A percentile compares a stretch with the other conserved stretches of the same genome.
phyloP scores from a whole-genome alignment of 1,284 basidiomycete species.

The Cutaneotrichosporon cavernicola region DNA sequence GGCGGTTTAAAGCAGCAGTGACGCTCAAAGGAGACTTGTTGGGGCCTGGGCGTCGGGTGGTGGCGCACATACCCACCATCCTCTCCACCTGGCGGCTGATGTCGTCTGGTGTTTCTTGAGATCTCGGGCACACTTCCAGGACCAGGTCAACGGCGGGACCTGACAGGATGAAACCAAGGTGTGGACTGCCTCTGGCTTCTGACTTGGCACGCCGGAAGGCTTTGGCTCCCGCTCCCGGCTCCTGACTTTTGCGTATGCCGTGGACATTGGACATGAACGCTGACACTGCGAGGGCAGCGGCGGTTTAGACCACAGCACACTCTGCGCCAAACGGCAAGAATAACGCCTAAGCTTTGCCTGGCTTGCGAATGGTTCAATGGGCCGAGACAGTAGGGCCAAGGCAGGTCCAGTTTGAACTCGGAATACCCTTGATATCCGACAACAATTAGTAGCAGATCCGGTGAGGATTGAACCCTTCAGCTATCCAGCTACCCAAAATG shows the following conservation, averaged over 20 bases:
- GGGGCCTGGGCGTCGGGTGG: background rate
- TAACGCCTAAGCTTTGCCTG: background rate
- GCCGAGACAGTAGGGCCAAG: background rate
- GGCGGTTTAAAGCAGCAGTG: too few relatives aligned
- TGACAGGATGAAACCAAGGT: background rate
- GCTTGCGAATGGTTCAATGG: background rate
- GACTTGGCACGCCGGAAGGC: background rate
- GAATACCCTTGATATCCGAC: too few relatives aligned
- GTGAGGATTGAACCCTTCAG: too few relatives aligned
- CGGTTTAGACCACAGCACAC: too few relatives aligned
- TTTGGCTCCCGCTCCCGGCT: background rate
- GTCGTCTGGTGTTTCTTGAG: background rate
- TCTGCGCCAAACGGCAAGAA: background rate
- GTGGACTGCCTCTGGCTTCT: background rate
- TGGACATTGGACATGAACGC: background rate
- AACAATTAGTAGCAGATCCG: too few relatives aligned
- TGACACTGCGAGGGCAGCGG: too few relatives aligned
- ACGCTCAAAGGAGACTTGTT: background rate
- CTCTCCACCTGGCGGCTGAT: background rate
- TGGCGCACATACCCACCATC: background rate
- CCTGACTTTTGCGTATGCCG: background rate
- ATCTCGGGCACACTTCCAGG: background rate
- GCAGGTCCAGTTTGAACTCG: too few relatives aligned
- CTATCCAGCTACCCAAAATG: too few relatives aligned
- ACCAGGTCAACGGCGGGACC: background rate